These are phyloP conservation scores for Fusarium xylarioides DNA, from an alignment of 2,329 filamentous ascomycete genomes.

Conservation along the genomic window DNA sequence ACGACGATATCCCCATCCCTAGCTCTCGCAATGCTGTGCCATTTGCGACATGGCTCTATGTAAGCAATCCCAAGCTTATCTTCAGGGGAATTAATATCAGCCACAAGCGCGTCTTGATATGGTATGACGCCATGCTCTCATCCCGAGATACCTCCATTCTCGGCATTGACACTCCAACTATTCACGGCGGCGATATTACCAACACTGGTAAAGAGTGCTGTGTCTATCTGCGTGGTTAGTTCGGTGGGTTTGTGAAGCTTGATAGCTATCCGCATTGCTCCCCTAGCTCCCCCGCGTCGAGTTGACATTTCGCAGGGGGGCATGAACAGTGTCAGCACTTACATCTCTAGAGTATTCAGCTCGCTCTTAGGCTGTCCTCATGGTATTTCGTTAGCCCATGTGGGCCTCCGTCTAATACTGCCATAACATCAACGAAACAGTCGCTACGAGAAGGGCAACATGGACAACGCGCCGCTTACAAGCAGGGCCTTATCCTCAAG, in stretches of 20 bases:
- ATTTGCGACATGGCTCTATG: constrained; percentile 49
- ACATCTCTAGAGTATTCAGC: constrained; percentile 38
- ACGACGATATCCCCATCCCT: constrained; percentile 58
- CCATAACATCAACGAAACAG: background rate
- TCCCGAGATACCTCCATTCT: constrained; percentile 33
- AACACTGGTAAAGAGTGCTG: constrained; percentile 72
- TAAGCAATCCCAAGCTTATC: constrained; percentile 47
- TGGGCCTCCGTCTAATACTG: background rate
- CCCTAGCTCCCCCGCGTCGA: background rate
- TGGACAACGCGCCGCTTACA: background rate
- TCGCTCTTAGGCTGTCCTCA: constrained; percentile 38
- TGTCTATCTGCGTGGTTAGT: constrained; percentile 58
- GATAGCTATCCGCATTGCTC: constrained; percentile 61
- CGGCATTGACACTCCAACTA: constrained; percentile 41
- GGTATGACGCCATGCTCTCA: constrained; percentile 41
- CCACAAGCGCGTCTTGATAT: constrained; percentile 57
- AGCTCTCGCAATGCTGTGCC: constrained; percentile 28
- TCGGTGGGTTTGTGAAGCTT: constrained; percentile 65
- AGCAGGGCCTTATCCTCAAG: background rate
- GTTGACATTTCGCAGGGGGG: constrained; percentile 56
- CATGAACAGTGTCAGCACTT: constrained; percentile 56
- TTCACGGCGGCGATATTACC: constrained; percentile 66
- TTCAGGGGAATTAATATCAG: background rate
- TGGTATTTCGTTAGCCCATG: background rate
- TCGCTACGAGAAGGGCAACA: background rate